A percentile compares a stretch with the other conserved stretches of the same genome.
phyloP scores from a whole-genome alignment of 2,329 filamentous ascomycete species.

The Colletotrichum godetiae region DNA sequence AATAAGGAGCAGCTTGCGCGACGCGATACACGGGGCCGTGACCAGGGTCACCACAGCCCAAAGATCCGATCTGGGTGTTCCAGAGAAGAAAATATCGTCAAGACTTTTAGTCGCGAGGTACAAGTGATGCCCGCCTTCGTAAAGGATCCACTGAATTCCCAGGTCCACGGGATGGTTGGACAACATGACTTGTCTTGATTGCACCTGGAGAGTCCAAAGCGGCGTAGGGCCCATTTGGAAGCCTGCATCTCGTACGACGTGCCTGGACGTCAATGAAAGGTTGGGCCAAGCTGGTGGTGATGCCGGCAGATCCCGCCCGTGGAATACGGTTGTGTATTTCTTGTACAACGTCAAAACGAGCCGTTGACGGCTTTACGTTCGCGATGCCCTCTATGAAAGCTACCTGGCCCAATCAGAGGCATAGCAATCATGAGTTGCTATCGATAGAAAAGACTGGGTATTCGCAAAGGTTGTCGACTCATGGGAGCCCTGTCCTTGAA shows the following conservation, averaged over 20 bases:
- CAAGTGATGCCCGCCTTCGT: constrained; percentile 26
- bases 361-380: neutral
- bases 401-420: no score
- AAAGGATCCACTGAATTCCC: constrained; percentile 34
- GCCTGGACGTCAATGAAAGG: constrained; percentile 9
- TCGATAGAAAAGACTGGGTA: neutral
- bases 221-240: constrained; percentile 27
- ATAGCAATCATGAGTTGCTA: neutral
- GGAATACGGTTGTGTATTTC: constrained; percentile 11
- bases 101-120: neutral
- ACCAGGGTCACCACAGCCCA: constrained; percentile 23
- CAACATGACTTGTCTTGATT: constrained; percentile 26
- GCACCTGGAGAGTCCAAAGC: constrained; percentile 19
- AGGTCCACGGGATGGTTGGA: constrained; percentile 27
- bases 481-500: neutral
- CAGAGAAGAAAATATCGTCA: constrained; percentile 4
- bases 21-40: constrained; percentile 34
- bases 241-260: constrained; percentile 31
- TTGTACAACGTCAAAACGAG: neutral
- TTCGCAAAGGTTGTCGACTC: neutral
- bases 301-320: constrained; percentile 10
- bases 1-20: constrained; percentile 35
- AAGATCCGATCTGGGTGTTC: constrained; percentile 27
- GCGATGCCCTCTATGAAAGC: neutral
- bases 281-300: constrained; percentile 10